phyloP scores from a whole-genome alignment of 2,329 filamentous ascomycete genomes.

The Aquanectria penicillioides region DNA sequence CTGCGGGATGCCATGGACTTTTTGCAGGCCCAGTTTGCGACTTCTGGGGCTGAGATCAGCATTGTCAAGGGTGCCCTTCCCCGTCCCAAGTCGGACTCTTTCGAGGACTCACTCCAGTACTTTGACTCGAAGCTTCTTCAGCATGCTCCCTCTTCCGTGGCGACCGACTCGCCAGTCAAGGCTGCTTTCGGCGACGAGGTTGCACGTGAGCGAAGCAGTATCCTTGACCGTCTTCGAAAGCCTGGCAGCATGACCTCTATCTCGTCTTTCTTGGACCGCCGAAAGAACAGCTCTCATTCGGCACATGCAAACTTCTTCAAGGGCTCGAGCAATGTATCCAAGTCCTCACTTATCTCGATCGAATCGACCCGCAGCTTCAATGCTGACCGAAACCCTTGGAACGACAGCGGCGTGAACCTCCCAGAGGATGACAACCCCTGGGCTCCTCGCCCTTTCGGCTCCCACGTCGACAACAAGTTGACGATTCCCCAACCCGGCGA shows the following conservation, averaged over 20 bases:
- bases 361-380: constrained; percentile 92
- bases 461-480: constrained; percentile 72
- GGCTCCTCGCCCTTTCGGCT: constrained; percentile 71
- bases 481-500: constrained; percentile 78
- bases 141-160: constrained; percentile 82
- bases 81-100: constrained; percentile 98
- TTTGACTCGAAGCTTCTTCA: constrained; percentile 98
- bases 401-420: constrained; percentile 95
- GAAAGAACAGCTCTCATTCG: constrained; percentile 92
- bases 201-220: constrained; percentile 79
- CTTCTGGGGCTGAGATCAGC: constrained; percentile 86
- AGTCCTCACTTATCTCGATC: constrained; percentile 94
- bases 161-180: constrained; percentile 89
- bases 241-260: constrained; percentile 94
- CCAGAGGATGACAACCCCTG: constrained; percentile 84
- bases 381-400: constrained; percentile 96
- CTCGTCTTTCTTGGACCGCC: constrained; percentile 92
- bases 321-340: constrained; percentile 88
- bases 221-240: constrained; percentile 94
- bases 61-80: constrained; percentile 95
- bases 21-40: constrained; percentile 84
- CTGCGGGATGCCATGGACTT: constrained; percentile 97
- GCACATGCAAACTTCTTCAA: constrained; percentile 89
- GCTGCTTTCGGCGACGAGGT: constrained; percentile 84
- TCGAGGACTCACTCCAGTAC: constrained; percentile 95